These are phyloP conservation scores for Tylopilus sp. DNA, from an alignment of 768 basidiomycete genomes.

Conservation along the genomic window DNA sequence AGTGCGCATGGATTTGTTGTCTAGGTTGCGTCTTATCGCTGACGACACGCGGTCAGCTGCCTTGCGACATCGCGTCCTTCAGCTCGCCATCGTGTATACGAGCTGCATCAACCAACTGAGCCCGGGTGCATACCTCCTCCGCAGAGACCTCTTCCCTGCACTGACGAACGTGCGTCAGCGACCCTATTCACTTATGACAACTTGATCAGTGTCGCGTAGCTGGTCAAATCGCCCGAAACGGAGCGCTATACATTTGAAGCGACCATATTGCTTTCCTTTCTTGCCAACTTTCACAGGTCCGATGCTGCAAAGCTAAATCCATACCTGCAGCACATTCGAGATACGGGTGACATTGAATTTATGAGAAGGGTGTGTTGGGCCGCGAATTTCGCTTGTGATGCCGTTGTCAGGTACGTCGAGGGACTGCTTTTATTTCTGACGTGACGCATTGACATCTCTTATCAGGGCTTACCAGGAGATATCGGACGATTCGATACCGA, in stretches of 20 bases:
- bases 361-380: conserved; percentile 60
- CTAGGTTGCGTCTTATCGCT: too few relatives aligned
- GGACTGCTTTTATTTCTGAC: not conserved
- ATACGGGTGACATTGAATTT: conserved; percentile 44
- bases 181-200: not conserved
- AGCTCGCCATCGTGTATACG: conserved; percentile 54
- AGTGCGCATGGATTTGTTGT: too few relatives aligned
- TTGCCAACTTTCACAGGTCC: conserved; percentile 71
- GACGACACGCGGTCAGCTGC: too few relatives aligned
- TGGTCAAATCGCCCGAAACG: conserved; percentile 53
- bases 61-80: conserved; percentile 53
- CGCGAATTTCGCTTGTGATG: conserved; percentile 47
- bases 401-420: conserved; percentile 43
- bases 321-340: conserved; percentile 52
- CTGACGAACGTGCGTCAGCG: conserved; percentile 42
- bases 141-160: conserved; percentile 56
- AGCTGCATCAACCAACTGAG: conserved; percentile 62
- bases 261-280: conserved; percentile 53
- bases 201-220: conserved; percentile 32
- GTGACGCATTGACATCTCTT: not conserved
- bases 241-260: conserved; percentile 59
- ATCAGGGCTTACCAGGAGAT: conserved; percentile 55
- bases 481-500: conserved; percentile 49
- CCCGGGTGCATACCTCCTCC: conserved; percentile 68
- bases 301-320: conserved; percentile 69